phyloP scores from a whole-genome alignment of 495 filamentous ascomycete species.

The Penicillium goetzii region DNA sequence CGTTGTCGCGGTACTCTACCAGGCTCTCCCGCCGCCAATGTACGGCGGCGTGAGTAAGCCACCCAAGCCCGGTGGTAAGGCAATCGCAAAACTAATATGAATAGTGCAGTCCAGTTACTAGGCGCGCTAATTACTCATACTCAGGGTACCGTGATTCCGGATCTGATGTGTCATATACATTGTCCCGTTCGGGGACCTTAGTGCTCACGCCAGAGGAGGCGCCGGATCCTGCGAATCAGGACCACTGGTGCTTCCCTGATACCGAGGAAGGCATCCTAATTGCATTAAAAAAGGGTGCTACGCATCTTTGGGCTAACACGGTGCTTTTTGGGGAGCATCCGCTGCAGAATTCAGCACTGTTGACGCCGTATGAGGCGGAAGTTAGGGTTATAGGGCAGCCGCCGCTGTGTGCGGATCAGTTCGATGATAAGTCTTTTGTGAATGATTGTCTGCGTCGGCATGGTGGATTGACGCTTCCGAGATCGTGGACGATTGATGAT shows the following conservation, averaged over 20 bases:
- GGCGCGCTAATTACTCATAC: background rate
- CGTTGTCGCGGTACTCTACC: constrained; percentile 35
- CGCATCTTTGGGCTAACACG: constrained; percentile 44
- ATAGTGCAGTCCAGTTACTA: background rate
- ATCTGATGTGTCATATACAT: constrained; percentile 34
- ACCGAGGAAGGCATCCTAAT: constrained; percentile 36
- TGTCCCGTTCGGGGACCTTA: constrained; percentile 19
- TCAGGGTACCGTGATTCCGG: constrained; percentile 40
- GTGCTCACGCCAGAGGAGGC: constrained; percentile 28
- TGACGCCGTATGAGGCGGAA: constrained; percentile 21
- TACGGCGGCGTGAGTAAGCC: constrained; percentile 36
- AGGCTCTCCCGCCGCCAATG: constrained; percentile 35
- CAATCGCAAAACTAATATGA: background rate
- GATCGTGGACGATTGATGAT: constrained; percentile 27
- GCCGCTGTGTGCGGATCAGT: constrained; percentile 37
- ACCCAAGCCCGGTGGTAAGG: constrained; percentile 36
- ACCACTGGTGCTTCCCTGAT: constrained; percentile 40
- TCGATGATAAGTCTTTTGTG: constrained; percentile 41
- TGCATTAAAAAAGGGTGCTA: constrained; percentile 34
- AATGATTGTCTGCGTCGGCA: constrained; percentile 32
- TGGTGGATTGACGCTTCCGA: constrained; percentile 23
- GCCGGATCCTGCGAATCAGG: constrained; percentile 24
- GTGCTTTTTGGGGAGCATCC: constrained; percentile 40
- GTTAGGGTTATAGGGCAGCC: constrained; percentile 39
- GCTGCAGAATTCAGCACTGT: constrained; percentile 28